Evolutionary conservation across 1,139 yeast genomes (phyloP), one percentile per base, ranked within the genome.

Genomic region (Wickerhamiella pararugosa): DNA sequence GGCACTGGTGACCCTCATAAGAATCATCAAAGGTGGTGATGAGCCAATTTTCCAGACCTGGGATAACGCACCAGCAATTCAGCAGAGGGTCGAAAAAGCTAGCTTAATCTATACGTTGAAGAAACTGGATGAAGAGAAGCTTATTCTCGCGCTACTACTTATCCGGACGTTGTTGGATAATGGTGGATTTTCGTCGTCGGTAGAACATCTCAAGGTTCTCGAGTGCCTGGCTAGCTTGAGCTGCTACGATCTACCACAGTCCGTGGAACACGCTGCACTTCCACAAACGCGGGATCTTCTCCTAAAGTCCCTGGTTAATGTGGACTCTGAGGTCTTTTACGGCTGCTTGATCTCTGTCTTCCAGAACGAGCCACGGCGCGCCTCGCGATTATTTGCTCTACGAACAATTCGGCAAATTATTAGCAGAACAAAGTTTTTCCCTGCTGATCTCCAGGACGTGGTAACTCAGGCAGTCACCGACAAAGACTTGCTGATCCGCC

Each of bases 401-500:
- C 7, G 25, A 15, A 33, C 44, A 1, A 36, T 43, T 8, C 42
- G 46, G 21, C 32, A 43, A 26, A 37, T 50, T 11, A 40, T 47
- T 21, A 43, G 47, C 8, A 41, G 43, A 15, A 35, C 49, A 5
- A 30, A 46, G 25, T 34, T 46, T 2, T 42, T 47, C 25, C 43
- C 53, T 31, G 42, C 45, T 5, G 37, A 40, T 32, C 40, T 47
- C 21, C 34, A 42, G 21, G 30, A 41, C 21, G 40, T 52, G 11
- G 47, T 52, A 31, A 41, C 47, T 21, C 29, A 41, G 6, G 50
- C 51, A 34, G 41, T 55, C 8, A 47, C 46, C 11, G 52, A 52
- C 40, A 37, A 42, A 11, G 55, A 56, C 34, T 51, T 55, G 8
- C 41, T 43, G 10, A 57, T 58, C 11, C 53, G 62, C 9, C 50